Conservation (phyloP, 306 rosid species). For the Trifolium repens region DNA sequence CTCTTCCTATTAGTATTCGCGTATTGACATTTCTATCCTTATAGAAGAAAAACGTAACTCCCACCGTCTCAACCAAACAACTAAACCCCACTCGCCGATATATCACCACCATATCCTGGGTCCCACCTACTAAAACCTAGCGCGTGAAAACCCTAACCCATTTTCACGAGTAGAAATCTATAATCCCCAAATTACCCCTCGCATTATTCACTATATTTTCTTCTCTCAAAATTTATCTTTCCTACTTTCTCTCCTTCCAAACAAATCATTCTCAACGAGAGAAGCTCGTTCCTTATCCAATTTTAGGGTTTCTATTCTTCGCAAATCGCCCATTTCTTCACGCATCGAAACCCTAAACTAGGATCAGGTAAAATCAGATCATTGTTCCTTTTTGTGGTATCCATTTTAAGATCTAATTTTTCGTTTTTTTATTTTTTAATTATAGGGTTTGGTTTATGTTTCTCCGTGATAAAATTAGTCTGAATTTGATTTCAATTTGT, state of each 20-base stretch:
- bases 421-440: not conserved
- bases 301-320: constrained; percentile 47
- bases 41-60: not conserved
- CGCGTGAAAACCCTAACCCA: constrained; percentile 26
- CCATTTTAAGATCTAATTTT: constrained; percentile 16
- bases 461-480: not conserved
- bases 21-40: constrained; percentile 19
- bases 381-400: not conserved
- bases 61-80: not conserved
- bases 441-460: constrained; percentile 19
- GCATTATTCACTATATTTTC: constrained; percentile 19
- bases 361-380: constrained; percentile 59
- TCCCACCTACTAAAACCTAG: not conserved
- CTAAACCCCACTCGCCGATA: not conserved
- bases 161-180: not conserved
- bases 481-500: not conserved
- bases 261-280: constrained; percentile 30
- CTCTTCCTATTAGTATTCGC: too few relatives aligned
- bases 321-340: not conserved
- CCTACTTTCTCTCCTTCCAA: constrained; percentile 38
- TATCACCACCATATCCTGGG: not conserved
- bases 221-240: not conserved
- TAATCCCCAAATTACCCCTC: not conserved
- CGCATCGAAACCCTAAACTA: constrained; percentile 56
- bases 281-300: constrained; percentile 53